Percentiles rank a stretch among this genome's conserved stretches.
Conservation (phyloP, 2,329 filamentous ascomycete genomes). For the Colletotrichum echinochloae region DNA sequence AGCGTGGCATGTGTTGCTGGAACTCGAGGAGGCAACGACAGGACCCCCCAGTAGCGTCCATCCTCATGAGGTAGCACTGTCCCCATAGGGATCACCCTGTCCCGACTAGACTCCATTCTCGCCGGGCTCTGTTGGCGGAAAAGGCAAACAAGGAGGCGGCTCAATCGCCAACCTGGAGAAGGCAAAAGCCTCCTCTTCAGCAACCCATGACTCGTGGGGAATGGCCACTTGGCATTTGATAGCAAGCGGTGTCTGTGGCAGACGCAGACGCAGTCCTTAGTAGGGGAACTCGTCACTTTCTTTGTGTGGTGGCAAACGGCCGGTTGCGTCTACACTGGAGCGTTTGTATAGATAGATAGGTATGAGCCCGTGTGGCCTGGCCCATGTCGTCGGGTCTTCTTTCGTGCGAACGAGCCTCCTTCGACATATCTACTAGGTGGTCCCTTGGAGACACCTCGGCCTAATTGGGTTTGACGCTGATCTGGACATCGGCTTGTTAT, state of each 20-base stretch:
- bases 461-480: slow-evolving; percentile 20
- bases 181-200: not conserved
- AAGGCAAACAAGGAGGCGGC: slow-evolving; percentile 27
- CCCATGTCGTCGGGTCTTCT: slow-evolving; percentile 37
- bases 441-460: not conserved
- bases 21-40: not conserved
- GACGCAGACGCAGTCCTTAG: slow-evolving; percentile 8
- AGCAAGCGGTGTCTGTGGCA: slow-evolving; percentile 17
- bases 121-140: not conserved
- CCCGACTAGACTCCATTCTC: not conserved
- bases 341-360: not conserved
- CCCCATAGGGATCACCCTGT: not conserved
- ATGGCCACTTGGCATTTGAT: slow-evolving; percentile 7
- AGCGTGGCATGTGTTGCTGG: slow-evolving; percentile 26
- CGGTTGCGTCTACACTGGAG: slow-evolving; percentile 20
- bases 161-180: slow-evolving; percentile 10
- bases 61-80: not conserved
- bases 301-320: slow-evolving; percentile 1
- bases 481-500: not conserved
- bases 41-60: not conserved
- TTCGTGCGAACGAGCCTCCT: slow-evolving; percentile 32
- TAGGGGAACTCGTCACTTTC: not conserved
- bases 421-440: not conserved
- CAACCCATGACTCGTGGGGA: slow-evolving; percentile 32
- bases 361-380: slow-evolving; percentile 19